phyloP scores from a whole-genome alignment of 179 eudicot species.

The Silene coronaria region DNA sequence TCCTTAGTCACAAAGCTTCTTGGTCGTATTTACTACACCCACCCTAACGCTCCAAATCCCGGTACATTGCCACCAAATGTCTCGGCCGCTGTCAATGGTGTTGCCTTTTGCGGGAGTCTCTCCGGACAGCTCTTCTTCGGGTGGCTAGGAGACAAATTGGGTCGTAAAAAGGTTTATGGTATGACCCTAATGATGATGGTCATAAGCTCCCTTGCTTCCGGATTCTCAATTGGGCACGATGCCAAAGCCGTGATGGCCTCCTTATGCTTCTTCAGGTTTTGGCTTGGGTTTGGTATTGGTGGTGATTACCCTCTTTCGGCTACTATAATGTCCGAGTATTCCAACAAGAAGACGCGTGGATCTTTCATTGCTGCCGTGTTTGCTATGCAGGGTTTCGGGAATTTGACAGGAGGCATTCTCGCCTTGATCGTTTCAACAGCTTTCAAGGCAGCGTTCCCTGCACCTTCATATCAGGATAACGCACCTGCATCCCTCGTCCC shows the following conservation, averaged over 20 bases:
- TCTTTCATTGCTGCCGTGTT: conserved; percentile 55
- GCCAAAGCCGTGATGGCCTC: conserved; percentile 34
- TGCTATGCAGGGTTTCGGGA: conserved; percentile 53
- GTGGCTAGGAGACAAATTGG: conserved; percentile 50
- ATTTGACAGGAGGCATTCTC: conserved; percentile 30
- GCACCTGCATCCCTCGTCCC: conserved; percentile 26
- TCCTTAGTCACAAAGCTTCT: conserved; percentile 37
- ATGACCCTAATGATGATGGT: conserved; percentile 43
- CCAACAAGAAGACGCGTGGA: conserved; percentile 48
- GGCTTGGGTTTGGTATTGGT: conserved; percentile 56
- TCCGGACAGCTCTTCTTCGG: conserved; percentile 43
- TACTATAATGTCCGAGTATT: conserved; percentile 60
- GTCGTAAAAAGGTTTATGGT: conserved; percentile 40
- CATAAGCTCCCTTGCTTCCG: conserved; percentile 34
- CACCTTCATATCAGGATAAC: conserved; percentile 28
- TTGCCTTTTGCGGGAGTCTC: conserved; percentile 43
- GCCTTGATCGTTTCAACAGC: conserved; percentile 26
- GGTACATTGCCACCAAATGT: conserved; percentile 35
- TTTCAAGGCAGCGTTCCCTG: conserved; percentile 25
- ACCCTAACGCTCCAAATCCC: conserved; percentile 10
- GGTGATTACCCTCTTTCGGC: conserved; percentile 62
- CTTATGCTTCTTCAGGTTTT: conserved; percentile 44
- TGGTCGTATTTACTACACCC: conserved; percentile 39
- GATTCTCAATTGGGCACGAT: conserved; percentile 32
- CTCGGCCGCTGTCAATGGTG: conserved; percentile 45